A percentile compares a stretch with the other conserved stretches of the same genome.
These are phyloP conservation scores for Albophoma yamanashiensis DNA, from an alignment of 2,329 filamentous ascomycete genomes.

Conservation along the genomic window DNA sequence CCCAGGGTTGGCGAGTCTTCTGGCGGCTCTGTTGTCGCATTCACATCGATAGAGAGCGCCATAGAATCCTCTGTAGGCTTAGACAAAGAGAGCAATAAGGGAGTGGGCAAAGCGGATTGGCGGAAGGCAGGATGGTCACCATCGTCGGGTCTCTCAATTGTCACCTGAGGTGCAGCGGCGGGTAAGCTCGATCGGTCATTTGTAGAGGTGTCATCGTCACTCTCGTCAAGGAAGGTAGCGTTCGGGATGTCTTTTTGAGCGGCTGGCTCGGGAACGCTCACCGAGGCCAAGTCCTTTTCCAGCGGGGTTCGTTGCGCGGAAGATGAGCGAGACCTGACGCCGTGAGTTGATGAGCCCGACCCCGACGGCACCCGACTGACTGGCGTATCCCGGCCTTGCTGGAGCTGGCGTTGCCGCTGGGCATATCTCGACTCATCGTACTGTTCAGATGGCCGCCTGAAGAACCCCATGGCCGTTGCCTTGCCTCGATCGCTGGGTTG, in stretches of 20 bases:
- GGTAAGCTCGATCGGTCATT: conserved; percentile 4
- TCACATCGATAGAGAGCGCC: conserved; percentile 13
- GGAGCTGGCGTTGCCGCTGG: conserved; percentile 71
- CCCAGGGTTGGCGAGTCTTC: conserved; percentile 73
- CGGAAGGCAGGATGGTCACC: conserved; percentile 45
- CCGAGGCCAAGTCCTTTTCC: conserved; percentile 20
- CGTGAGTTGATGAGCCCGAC: conserved; percentile 28
- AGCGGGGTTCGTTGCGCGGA: conserved; percentile 26
- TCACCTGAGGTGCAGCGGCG: conserved; percentile 21
- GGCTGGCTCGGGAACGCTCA: conserved; percentile 14
- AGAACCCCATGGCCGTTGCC: conserved; percentile 56
- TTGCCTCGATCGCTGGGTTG: conserved; percentile 72
- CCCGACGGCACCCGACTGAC: conserved; percentile 33
- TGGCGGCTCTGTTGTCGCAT: conserved; percentile 12
- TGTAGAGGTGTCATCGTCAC: conserved; percentile 23
- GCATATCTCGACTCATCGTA: conserved; percentile 83
- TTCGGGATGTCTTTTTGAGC: conserved; percentile 20
- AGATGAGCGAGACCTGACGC: conserved; percentile 34
- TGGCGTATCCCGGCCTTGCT: conserved; percentile 60
- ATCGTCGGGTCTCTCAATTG: conserved; percentile 38
- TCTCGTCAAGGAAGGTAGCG: conserved; percentile 34
- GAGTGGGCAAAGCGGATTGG: conserved; percentile 30
- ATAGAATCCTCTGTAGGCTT: conserved; percentile 14
- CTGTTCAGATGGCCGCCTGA: conserved; percentile 59
- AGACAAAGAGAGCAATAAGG: conserved; percentile 23